phyloP scores from a whole-genome alignment of 257 asterid species.

The Schizonepeta tenuifolia region DNA sequence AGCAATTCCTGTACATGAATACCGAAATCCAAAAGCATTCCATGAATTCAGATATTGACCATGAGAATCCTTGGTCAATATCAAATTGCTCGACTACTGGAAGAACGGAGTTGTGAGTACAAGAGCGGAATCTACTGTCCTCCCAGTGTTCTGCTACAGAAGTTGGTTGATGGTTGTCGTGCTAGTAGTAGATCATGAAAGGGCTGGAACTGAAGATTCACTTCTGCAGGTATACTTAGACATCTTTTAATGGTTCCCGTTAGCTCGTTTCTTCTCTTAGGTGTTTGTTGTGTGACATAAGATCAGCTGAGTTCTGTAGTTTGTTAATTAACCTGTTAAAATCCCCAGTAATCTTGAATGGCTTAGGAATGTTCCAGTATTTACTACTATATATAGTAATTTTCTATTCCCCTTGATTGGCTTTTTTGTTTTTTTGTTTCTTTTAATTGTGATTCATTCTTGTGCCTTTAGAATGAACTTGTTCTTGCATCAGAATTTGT shows the following conservation, averaged over 20 bases:
- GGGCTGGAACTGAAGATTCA: slow-evolving; percentile 20
- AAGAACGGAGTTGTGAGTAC: slow-evolving; percentile 21
- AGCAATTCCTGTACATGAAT: not conserved
- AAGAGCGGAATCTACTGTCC: not conserved
- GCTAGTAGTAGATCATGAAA: slow-evolving; percentile 21
- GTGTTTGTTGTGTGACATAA: slow-evolving; percentile 15
- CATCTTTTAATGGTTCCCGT: not conserved
- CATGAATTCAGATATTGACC: slow-evolving; percentile 14
- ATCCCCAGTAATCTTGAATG: slow-evolving; percentile 4
- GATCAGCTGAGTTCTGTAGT: slow-evolving; percentile 8
- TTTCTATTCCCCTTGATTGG: slow-evolving; percentile 18
- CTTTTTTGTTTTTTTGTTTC: not conserved
- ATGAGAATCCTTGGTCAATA: not conserved
- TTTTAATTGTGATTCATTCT: not conserved
- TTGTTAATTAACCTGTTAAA: slow-evolving; percentile 18
- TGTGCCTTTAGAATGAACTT: not conserved
- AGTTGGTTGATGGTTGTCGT: slow-evolving; percentile 24
- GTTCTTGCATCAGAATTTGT: slow-evolving; percentile 12
- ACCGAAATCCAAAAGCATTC: slow-evolving; percentile 23
- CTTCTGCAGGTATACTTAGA: slow-evolving; percentile 11
- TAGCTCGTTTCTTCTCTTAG: slow-evolving; percentile 12
- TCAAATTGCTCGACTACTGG: slow-evolving; percentile 10
- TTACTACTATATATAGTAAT: not conserved
- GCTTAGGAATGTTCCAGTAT: not conserved
- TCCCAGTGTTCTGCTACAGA: not conserved